Evolutionary conservation across 2,329 filamentous ascomycete genomes (phyloP).

Genomic region (Aspergillus sojae): DNA sequence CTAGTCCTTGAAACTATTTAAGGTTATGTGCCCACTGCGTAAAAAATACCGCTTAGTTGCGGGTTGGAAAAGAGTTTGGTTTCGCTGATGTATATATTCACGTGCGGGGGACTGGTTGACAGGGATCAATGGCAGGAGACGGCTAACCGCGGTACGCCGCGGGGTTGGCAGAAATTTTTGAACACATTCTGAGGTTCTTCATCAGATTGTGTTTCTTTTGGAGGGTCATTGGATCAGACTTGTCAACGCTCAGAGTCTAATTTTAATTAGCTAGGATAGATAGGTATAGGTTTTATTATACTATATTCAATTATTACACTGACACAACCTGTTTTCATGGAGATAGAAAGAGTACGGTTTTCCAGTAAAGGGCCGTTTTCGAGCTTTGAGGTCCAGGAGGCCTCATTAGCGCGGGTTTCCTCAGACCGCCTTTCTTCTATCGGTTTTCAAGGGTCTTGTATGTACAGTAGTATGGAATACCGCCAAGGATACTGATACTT

Average conservation of each 20-base stretch:
- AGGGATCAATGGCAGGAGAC: neutral
- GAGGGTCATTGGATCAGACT: neutral
- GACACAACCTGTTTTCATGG: neutral
- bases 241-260: neutral
- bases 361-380: neutral
- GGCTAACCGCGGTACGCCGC: neutral
- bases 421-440: neutral
- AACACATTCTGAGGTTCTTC: neutral
- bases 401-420: neutral
- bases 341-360: neutral
- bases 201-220: neutral
- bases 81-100: neutral
- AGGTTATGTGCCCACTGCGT: neutral
- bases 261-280: neutral
- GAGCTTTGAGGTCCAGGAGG: neutral
- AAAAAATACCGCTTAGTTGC: neutral
- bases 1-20: neutral
- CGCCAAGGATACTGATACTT: no score
- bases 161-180: neutral
- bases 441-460: neutral
- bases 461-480: no score
- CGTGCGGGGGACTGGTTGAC: neutral
- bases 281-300: neutral
- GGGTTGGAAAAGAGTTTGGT: neutral
- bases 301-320: neutral